phyloP scores from a whole-genome alignment of 345 rosid species.

The Gossypium longicalyx region DNA sequence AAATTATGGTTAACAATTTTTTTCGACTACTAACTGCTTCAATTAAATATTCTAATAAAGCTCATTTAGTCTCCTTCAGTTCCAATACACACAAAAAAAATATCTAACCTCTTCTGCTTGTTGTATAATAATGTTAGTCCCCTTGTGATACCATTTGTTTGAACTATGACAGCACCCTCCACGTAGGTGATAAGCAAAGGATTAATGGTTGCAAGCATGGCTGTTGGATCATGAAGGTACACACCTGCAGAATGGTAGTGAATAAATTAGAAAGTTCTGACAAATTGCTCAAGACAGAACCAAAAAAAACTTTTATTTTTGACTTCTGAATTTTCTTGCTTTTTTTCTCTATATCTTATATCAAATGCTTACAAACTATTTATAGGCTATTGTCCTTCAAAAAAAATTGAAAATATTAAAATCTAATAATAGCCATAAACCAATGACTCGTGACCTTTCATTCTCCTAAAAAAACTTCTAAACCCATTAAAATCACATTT shows the following conservation, averaged over 20 bases:
- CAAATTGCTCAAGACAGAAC: no score
- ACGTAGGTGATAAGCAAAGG: slow-evolving; percentile 74
- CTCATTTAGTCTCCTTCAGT: not conserved
- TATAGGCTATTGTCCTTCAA: no score
- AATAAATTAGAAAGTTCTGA: not conserved
- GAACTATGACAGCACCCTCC: slow-evolving; percentile 83
- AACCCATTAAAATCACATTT: no score
- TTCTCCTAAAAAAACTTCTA: no score
- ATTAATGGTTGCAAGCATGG: slow-evolving; percentile 65
- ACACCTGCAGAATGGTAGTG: slow-evolving; percentile 49
- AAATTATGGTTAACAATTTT: not conserved
- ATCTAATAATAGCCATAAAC: no score
- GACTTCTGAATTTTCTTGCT: no score
- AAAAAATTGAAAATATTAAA: no score
- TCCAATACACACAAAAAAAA: not conserved
- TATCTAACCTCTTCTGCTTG: slow-evolving; percentile 56
- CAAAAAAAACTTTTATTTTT: no score
- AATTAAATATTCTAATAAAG: not conserved
- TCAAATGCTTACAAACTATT: no score
- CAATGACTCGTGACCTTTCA: no score
- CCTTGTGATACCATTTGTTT: slow-evolving; percentile 68
- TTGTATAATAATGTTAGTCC: slow-evolving; percentile 73
- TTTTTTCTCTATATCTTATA: no score
- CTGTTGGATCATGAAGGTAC: slow-evolving; percentile 89
- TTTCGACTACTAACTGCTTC: not conserved